phyloP scores from a whole-genome alignment of 2,329 filamentous ascomycete genomes.

The Atkinsonella texensis region DNA sequence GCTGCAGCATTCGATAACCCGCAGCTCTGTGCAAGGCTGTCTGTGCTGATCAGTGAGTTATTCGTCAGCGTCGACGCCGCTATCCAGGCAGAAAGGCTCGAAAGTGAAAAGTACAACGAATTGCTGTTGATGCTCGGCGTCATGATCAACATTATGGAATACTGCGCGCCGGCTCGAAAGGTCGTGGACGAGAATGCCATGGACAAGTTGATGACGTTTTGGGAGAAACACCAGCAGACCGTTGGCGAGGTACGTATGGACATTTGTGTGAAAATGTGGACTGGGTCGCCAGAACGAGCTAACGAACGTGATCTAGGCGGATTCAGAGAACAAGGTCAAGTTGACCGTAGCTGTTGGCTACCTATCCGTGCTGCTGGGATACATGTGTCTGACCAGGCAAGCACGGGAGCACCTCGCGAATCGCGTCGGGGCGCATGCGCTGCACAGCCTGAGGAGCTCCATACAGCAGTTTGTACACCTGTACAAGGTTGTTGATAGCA shows the following conservation, averaged over 20 bases:
- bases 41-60: slow-evolving; percentile 36
- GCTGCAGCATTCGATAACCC: slow-evolving; percentile 58
- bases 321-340: slow-evolving; percentile 62
- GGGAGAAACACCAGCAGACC: slow-evolving; percentile 53
- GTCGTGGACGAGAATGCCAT: slow-evolving; percentile 30
- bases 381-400: slow-evolving; percentile 51
- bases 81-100: slow-evolving; percentile 35
- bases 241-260: slow-evolving; percentile 51
- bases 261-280: neutral
- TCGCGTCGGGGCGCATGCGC: slow-evolving; percentile 30
- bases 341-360: slow-evolving; percentile 80
- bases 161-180: slow-evolving; percentile 50
- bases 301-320: slow-evolving; percentile 34
- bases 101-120: slow-evolving; percentile 47
- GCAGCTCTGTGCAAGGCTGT: slow-evolving; percentile 37
- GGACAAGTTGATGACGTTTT: slow-evolving; percentile 49
- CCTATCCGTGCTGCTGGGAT: slow-evolving; percentile 71
- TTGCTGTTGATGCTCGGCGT: slow-evolving; percentile 70
- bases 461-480: slow-evolving; percentile 43
- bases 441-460: slow-evolving; percentile 35
- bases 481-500: slow-evolving; percentile 36
- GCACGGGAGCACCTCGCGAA: slow-evolving; percentile 31
- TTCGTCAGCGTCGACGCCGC: slow-evolving; percentile 36
- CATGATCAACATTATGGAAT: slow-evolving; percentile 79
- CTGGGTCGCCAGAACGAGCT: neutral